A percentile compares a stretch with the other conserved stretches of the same genome.
Conservation (phyloP, 306 rosid genomes). For the Gastrolobium bilobum region DNA sequence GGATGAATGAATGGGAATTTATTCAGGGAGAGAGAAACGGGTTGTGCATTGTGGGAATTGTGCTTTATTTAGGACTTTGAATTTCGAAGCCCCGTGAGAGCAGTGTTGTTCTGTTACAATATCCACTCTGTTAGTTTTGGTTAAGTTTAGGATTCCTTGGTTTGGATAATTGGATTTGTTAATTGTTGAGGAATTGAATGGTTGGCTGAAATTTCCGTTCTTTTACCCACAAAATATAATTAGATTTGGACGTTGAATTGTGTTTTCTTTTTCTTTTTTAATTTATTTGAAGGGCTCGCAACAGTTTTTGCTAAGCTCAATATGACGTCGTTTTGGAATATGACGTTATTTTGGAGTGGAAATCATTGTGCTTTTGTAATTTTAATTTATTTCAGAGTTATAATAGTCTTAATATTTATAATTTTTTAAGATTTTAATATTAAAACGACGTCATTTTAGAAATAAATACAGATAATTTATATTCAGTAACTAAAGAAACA, state of each 20-base stretch:
- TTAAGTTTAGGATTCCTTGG: slow-evolving; percentile 29
- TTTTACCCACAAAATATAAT: not conserved
- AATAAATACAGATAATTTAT: too few relatives aligned
- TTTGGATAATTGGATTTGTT: not conserved
- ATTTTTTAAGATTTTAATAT: too few relatives aligned
- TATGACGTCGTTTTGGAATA: too few relatives aligned
- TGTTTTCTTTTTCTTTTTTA: too few relatives aligned
- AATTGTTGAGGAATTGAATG: not conserved
- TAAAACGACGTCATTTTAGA: too few relatives aligned
- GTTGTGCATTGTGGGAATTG: not conserved
- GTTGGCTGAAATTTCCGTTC: not conserved
- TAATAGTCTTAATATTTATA: too few relatives aligned
- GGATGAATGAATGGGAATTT: slow-evolving; percentile 8
- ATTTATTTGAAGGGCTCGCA: too few relatives aligned
- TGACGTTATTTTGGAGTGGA: too few relatives aligned
- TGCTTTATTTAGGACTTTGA: slow-evolving; percentile 33
- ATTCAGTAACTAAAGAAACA: too few relatives aligned
- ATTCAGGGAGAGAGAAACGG: slow-evolving; percentile 12
- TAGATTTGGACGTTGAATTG: not conserved
- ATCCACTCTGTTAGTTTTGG: not conserved
- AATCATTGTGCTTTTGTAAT: too few relatives aligned
- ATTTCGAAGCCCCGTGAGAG: slow-evolving; percentile 22
- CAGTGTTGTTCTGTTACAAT: slow-evolving; percentile 13
- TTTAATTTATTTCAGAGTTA: too few relatives aligned
- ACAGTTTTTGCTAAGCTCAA: too few relatives aligned